phyloP scores from a whole-genome alignment of 768 basidiomycete species.

The Pleurotus eryngii region DNA sequence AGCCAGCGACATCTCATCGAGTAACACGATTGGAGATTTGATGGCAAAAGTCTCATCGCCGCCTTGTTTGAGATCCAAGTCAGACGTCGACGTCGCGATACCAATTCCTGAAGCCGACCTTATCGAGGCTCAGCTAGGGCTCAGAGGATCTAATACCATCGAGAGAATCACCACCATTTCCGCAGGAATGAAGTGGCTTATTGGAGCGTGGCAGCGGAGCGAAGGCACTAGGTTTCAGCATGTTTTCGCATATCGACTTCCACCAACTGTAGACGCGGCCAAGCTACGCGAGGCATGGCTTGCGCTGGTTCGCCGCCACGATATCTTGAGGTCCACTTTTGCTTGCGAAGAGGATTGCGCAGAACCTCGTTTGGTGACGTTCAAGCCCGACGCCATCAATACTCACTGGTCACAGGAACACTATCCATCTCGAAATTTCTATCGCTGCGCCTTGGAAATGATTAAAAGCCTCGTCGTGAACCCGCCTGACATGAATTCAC shows the following conservation, averaged over 20 bases:
- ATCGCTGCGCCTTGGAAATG: conserved; percentile 11
- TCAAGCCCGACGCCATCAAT: conserved; percentile 11
- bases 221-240: conserved; percentile 38
- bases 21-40: conserved; percentile 33
- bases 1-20: conserved; percentile 39
- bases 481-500: conserved; percentile 17
- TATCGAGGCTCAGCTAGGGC: conserved; percentile 17
- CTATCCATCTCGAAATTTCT: conserved; percentile 13
- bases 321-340: conserved; percentile 43
- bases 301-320: conserved; percentile 28
- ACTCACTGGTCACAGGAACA: conserved; percentile 21
- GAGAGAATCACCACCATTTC: conserved; percentile 23
- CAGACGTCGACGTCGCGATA: not conserved
- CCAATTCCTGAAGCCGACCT: conserved; percentile 15
- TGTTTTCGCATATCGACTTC: conserved; percentile 37
- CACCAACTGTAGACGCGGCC: conserved; percentile 21
- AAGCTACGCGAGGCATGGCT: conserved; percentile 34
- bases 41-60: conserved; percentile 13
- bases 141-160: conserved; percentile 10
- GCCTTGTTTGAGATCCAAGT: no score
- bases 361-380: conserved; percentile 26
- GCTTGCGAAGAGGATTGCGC: conserved; percentile 21
- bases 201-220: conserved; percentile 43
- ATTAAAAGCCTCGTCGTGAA: conserved; percentile 22
- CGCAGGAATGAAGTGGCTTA: conserved; percentile 32